Evolutionary conservation across 768 basidiomycete species (phyloP), one percentile per base, ranked within the genome.

Genomic region (Mycena leptocephala): DNA sequence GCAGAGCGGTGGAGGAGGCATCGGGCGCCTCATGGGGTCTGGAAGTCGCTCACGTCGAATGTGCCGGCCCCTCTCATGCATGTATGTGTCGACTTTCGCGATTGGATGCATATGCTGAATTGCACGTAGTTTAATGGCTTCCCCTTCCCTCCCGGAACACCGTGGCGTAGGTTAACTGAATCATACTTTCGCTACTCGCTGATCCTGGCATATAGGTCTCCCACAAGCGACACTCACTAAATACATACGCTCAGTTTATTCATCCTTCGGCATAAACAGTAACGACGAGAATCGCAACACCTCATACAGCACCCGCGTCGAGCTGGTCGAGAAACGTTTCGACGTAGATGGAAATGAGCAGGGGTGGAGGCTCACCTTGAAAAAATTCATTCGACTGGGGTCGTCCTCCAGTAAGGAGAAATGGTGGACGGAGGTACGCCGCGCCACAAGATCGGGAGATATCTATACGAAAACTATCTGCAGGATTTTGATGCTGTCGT

Each of bases 251-350:
- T 81, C 85, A 1, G 90, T 87, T 68, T 86, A 87, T 8, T 87
- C 87, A 2, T 86, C 81, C 77, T 85, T 86, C 39, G 84, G 85
- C 22, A 72, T 89, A 26, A 88, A 89, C 78, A 84, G 82, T 71
- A 85, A 90, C 66, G 89, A 89, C 64, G 80, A 81, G 10, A 88
- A 85, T 67, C 82, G 83, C 0, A 79, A 84, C 28, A 72, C 85
- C 2, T 84, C 85, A 3, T 90, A 87, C 80, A 88, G 88, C 79
- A 90, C 90, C 0, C 87, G 89, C 16, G 89, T 91, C 9, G 89
- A 91, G 69, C 81, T 80, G 16, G 81, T 87, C 35, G 85, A 89
- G 72, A 90, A 90, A 71, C 78, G 82, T 0, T 64, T 79, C n/a
- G 79, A 85, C 70, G 78, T 64, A 16, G 46, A 76, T 30, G 84